Evolutionary conservation across 768 basidiomycete genomes (phyloP), one percentile per base, ranked within the genome.

Genomic region (Lyophyllum semitale): DNA sequence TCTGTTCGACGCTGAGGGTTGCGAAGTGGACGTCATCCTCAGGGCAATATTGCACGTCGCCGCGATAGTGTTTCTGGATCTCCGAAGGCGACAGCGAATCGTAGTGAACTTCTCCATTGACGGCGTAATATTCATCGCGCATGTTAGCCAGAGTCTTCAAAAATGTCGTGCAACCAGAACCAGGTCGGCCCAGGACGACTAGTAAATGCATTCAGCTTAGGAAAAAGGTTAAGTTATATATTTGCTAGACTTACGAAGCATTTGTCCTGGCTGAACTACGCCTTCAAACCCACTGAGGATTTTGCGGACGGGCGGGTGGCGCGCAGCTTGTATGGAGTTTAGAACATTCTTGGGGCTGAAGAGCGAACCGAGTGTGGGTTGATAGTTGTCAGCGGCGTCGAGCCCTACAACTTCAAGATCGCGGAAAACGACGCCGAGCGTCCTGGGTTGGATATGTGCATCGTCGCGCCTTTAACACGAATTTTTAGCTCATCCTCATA

Each of bases 21-120:
- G 93, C 88, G 60, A 94, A 89, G 65, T 93, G 92, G 2, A 90
- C 76, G 65, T 95, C 92, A 61, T 93, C 92, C 72, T 91, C 92
- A 0, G 90, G 89, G 56, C 81, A 87, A 66, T 91, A 93, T 52
- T 83, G 82, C 2, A 91, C 86, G 61, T 92, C 92, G 15, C 93
- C 94, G 7, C 88, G 84, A 65, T 83, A 88, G 47, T 80, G 80
- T 49, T 83, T 79, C 50, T 68, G 63, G 56, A 95, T 77, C 53
- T 92, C 78, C 0, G 80, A 68, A 2, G 89, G 81, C 0, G 84
- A 71, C 51, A 95, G 77, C 1, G 89, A 85, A 63, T 90, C 90
- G 64, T 95, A 97, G 38, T 76, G 74, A 4, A 94, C 80, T 0
- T 87, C 76, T 15, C 93, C 93, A n/a, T 84, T 70, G 25, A 95